phyloP scores from a whole-genome alignment of 176 grass and related monocot species.

The Saccharum spontaneum region DNA sequence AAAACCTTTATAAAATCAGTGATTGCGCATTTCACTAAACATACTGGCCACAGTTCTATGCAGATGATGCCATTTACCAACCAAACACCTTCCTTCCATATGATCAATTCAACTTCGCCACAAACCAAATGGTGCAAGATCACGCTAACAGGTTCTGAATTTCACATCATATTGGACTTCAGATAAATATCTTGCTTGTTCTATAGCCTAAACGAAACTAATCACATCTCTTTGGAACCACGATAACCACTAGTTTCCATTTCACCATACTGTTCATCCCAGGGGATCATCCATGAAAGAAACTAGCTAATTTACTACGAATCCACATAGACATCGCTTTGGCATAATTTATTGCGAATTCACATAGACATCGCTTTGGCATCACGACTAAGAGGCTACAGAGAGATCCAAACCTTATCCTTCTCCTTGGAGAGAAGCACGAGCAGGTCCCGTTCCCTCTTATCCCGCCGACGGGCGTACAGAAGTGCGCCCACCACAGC shows the following conservation, averaged over 20 bases:
- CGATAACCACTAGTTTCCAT: neutral
- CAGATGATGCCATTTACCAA: neutral
- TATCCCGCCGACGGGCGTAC: conserved; percentile 66
- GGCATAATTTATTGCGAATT: neutral
- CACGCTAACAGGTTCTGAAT: neutral
- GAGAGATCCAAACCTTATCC: conserved; percentile 57
- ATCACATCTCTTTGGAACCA: neutral
- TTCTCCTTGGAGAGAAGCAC: conserved; percentile 67
- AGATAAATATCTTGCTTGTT: neutral
- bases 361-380: neutral
- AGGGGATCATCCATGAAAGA: neutral
- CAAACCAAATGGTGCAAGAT: neutral
- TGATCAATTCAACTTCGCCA: neutral
- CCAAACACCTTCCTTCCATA: neutral
- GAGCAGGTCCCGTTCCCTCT: conserved; percentile 58
- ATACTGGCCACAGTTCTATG: neutral
- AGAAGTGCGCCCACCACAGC: conserved; percentile 43
- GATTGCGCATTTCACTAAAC: neutral
- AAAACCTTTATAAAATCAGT: neutral
- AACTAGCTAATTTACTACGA: neutral
- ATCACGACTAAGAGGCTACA: neutral
- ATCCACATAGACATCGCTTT: neutral
- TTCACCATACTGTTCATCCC: neutral
- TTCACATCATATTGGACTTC: neutral
- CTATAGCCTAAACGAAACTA: neutral